These are phyloP conservation scores for Cyanophora paradoxa DNA, from an alignment of 78 protist species.

Conservation along the genomic window DNA sequence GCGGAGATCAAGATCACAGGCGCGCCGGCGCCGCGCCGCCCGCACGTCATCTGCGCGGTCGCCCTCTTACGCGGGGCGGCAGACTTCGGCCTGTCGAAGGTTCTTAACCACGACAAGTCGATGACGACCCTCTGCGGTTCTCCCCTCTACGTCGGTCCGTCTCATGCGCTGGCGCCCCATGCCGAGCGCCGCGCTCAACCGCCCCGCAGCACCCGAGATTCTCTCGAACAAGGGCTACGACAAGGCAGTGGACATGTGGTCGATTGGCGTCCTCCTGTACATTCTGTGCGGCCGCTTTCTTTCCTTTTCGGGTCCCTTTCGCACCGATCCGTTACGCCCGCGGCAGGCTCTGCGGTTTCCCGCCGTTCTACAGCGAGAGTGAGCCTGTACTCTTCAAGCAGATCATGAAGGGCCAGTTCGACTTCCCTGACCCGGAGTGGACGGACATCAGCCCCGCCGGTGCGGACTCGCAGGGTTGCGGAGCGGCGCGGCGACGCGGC, in stretches of 20 bases:
- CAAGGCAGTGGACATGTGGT: conserved; percentile 68
- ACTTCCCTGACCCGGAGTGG: conserved; percentile 83
- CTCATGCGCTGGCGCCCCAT: conserved; percentile 28
- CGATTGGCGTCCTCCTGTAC: conserved; percentile 71
- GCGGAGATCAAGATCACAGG: too few species aligned
- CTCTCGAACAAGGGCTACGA: conserved; percentile 62
- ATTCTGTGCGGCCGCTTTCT: conserved; percentile 27
- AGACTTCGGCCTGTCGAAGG: conserved; percentile 59
- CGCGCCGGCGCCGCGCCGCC: too few species aligned
- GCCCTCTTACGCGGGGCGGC: conserved; percentile 28
- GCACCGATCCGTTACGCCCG: not conserved
- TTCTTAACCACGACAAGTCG: not conserved
- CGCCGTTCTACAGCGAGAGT: conserved; percentile 80
- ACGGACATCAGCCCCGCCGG: conserved; percentile 37
- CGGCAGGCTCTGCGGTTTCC: conserved; percentile 71
- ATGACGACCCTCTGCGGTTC: conserved; percentile 41
- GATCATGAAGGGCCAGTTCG: conserved; percentile 73
- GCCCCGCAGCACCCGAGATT: conserved; percentile 71
- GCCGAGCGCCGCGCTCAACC: not conserved
- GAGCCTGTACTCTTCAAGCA: conserved; percentile 69
- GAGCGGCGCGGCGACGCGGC: not conserved
- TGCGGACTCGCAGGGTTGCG: not conserved
- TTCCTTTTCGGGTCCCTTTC: not conserved
- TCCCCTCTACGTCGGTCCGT: not conserved
- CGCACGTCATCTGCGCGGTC: conserved; percentile 6